Evolutionary conservation across 2,329 filamentous ascomycete species (phyloP), one percentile per base, ranked within the genome.

Genomic region (Byssothecium circinans): DNA sequence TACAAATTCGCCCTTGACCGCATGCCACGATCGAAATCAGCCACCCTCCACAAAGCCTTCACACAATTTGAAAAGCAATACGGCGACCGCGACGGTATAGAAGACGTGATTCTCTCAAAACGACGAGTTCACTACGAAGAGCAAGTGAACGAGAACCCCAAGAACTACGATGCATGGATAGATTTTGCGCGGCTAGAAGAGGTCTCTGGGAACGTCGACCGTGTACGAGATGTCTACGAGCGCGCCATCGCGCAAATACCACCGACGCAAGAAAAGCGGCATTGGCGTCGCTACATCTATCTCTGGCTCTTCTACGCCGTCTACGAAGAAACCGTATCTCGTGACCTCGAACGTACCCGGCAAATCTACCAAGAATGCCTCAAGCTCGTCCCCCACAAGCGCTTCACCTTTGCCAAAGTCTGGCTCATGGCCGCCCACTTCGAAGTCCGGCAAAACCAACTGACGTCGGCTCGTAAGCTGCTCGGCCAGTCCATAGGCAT

Each of bases 51-150:
- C 75, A 95, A 95, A 68, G 86, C 91, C 12, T 99, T 97, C 69
- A 97, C 92, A 0, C 92, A 89, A 0, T 99, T 99, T 60, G 94
- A 99, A 74, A 99, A 99, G 75, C 94, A 99, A 64, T 99, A 90
- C 67, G 94, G 94, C 54, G 91, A 97, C 69, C 81, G 82, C 45
- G 90, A 96, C 61, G 94, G 94, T 4, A 89, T 99, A 2, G 92
- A 97, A 63, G 90, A 97, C 68, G 91, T 97, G 8, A 89, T 99
- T 23, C 70, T 97, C n/a, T 91, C 91, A 14, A 99, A 99, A 71
- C 82, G 94, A 58, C 81, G 94, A 61, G 87, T 95, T 15, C 85
- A 94, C 53, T 99, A 99, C 71, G 94, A 99, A 72, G 90, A 96
- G 59, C 87, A 94, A 65, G 83, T 97, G 57, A 92, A 91, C 64